Base-by-base conservation (phyloP, 2,329 filamentous ascomycete genomes). In the Paraphaeosphaeria sporulosa region DNA sequence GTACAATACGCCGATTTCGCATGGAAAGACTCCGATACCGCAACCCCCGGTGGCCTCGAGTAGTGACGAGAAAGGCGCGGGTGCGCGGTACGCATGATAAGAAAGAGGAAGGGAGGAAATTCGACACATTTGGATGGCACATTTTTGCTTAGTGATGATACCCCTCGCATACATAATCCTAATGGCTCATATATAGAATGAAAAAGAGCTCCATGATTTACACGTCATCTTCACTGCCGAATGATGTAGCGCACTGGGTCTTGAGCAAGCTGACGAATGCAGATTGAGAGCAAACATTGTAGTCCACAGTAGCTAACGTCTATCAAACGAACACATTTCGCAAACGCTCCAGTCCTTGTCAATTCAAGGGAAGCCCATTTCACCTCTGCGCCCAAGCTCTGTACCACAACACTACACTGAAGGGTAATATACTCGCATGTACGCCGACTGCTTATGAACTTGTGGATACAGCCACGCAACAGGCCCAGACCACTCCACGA, bases 31-130 rank as follows among this genome's bases (percentile, higher is more conserved):
- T 23, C 56, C 56, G 9, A n/a, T 42, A 25, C 42, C n/a, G 21
- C 49, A 51, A 17, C 42, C 40, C 21, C 13, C 56, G 12, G 50
- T 52, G 4, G 63, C 59, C 2, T 60, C 57, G n/a, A 64, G 62
- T 47, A 63, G 60, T 54, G 57, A 63, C 43, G 67, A 68, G 52
- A 71, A 71, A 61, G 40, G 60, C n/a, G 42, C 53, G 21, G 62
- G 61, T 3, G 30, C 61, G 36, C 59, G 65, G 30, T 71, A 65
- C 42, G 67, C 65, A 40, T 71, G 42, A 62, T 54, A 21, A 43
- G 40, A n/a, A 3, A 38, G 40, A 44, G 38, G 21, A 19, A 43
- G 30, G 30, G 10, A 9, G 30, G 19, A 36, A 23, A 44, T 49
- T 13, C 42, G 34, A 13, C 43, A 13, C 2, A 10, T 23, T 44